Conservation (phyloP, 2,329 filamentous ascomycete genomes). For the Calonectria leucothoes region DNA sequence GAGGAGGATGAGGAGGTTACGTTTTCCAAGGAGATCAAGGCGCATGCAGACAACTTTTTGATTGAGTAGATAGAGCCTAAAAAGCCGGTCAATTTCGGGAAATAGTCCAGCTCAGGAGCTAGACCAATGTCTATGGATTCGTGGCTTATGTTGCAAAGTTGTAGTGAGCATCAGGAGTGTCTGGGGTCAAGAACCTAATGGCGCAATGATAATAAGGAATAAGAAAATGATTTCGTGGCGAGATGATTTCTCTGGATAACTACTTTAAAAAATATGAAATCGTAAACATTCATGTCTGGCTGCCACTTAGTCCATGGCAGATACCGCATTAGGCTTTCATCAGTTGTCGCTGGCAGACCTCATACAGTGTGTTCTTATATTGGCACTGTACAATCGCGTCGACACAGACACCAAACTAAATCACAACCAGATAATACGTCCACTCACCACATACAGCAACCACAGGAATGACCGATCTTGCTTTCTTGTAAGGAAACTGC, state of each 20-base stretch:
- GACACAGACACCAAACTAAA: not conserved
- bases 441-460: not conserved
- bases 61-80: constrained; percentile 70
- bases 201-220: constrained; percentile 44
- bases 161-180: constrained; percentile 39
- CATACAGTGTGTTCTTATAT: not conserved
- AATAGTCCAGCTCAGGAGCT: constrained; percentile 19
- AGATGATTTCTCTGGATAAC: not conserved
- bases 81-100: constrained; percentile 32
- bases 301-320: not conserved
- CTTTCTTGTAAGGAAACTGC: not conserved
- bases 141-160: constrained; percentile 32
- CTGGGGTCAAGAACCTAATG: constrained; percentile 44
- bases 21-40: constrained; percentile 86
- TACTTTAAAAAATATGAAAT: not conserved
- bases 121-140: constrained; percentile 35
- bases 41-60: constrained; percentile 78
- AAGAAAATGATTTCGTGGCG: constrained; percentile 30
- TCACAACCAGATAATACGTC: not conserved
- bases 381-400: constrained; percentile 5
- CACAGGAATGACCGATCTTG: not conserved
- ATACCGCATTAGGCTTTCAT: not conserved
- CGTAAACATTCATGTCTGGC: not conserved
- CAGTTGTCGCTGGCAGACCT: not conserved
- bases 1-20: constrained; percentile 83